Percentiles rank a stretch among this genome's conserved stretches.
Evolutionary conservation across 192 early-diverging fungal genomes (phyloP).

Genomic region (Backusella australiensis): DNA sequence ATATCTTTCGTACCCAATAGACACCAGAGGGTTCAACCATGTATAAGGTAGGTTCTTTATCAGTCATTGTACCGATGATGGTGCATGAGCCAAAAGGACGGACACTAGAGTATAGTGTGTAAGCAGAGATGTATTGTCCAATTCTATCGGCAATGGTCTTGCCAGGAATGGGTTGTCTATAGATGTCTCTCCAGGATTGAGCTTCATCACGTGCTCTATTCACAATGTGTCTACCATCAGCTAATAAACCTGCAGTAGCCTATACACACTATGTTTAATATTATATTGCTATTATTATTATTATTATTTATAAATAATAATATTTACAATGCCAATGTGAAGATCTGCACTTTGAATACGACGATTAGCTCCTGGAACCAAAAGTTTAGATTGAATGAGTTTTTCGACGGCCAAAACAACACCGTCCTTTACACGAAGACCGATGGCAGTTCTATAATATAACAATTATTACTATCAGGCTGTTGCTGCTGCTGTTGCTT

Average conservation of each 20-base stretch:
- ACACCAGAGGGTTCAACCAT: slow-evolving; percentile 98
- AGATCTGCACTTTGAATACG: slow-evolving; percentile 89
- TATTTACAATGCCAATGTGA: slow-evolving; percentile 88
- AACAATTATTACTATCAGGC: not conserved
- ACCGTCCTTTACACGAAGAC: slow-evolving; percentile 91
- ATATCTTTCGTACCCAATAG: slow-evolving; percentile 67
- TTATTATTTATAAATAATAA: too few species aligned
- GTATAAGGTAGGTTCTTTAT: slow-evolving; percentile 80
- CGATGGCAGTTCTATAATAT: slow-evolving; percentile 80
- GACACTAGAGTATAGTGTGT: slow-evolving; percentile 94
- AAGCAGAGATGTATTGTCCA: slow-evolving; percentile 92
- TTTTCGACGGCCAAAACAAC: slow-evolving; percentile 97
- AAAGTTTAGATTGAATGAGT: slow-evolving; percentile 90
- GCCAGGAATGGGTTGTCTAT: slow-evolving; percentile 79
- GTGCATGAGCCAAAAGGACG: slow-evolving; percentile 91
- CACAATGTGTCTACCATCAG: slow-evolving; percentile 89
- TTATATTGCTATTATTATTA: too few species aligned
- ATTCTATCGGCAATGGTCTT: slow-evolving; percentile 90
- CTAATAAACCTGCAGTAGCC: slow-evolving; percentile 90
- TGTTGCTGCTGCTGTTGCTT: not conserved
- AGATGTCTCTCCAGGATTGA: slow-evolving; percentile 81
- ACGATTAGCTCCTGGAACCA: slow-evolving; percentile 90
- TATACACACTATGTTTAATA: slow-evolving; percentile 22
- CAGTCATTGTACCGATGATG: slow-evolving; percentile 72
- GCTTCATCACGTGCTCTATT: slow-evolving; percentile 91